Base-by-base conservation (phyloP, 345 rosid species). In the Anastatica hierochuntica region DNA sequence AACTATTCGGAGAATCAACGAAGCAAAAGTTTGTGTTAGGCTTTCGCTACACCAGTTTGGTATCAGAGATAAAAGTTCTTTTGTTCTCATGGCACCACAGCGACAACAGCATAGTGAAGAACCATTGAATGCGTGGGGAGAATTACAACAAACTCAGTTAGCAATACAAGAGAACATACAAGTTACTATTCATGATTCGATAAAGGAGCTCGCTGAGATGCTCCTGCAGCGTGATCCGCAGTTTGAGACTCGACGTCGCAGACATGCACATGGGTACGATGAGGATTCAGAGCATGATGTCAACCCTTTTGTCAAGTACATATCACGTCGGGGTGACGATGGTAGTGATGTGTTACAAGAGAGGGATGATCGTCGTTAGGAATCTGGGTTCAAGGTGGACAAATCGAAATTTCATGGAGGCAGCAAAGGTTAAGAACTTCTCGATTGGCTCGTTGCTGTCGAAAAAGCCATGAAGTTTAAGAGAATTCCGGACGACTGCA, bases 401-500 rank as follows among this genome's bases (percentile, higher is more conserved):
- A 3, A 10, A 1, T 14, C 27, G 0, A 14, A 42, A 7, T 42
- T 42, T 6, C 14, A 20, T 10, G 47, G 27, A 0, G 26, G 27
- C 0, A 7, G 18, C 0, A 4, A 14, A 1, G 47, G 27, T 4
- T 14, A 18, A 1, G 47, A 42, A 4, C 8, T 42, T 2, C 14
- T 42, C 1, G 26, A 42, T 19, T 42, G 14, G 27, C 8, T 42
- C 0, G 27, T 20, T 18, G 8, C 9, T 2, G 26, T 19, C 0
- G 47, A 42, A 11, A 8, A 19, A 1, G 3, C 3, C 1, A 1
- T 21, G 14, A 17, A 44, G 0, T 44, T 43, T 8, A 44, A 21
- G 2, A 0, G 5, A 0, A 29, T 20, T 0, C 24, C 7, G 0
- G 14, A 20, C 0, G 27, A 18, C 1, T 0, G 3, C 1, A 5